Evolutionary conservation across 345 rosid genomes (phyloP).

Genomic region (Aquilaria sinensis): DNA sequence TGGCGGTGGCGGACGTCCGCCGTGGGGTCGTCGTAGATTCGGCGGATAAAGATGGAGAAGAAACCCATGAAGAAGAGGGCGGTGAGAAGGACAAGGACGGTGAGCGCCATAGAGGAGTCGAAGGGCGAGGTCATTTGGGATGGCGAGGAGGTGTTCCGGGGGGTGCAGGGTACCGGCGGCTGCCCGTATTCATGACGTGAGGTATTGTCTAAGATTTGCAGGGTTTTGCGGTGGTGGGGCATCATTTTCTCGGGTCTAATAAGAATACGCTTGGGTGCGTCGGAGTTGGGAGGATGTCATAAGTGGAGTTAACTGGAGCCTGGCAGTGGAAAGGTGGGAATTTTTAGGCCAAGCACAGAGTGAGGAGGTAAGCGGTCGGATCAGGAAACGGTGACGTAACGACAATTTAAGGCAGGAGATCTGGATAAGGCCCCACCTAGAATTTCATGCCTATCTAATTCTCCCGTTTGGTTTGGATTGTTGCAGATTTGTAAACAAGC

Average conservation of each 20-base stretch:
- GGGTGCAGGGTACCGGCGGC: conserved; percentile 3
- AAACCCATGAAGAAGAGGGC: conserved; percentile 57
- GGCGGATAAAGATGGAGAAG: conserved; percentile 51
- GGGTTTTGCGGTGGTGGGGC: conserved; percentile 18
- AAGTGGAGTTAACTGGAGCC: no score
- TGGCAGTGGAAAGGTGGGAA: no score
- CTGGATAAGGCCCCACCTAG: not conserved
- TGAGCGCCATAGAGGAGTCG: conserved; percentile 39
- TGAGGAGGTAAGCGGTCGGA: conserved; percentile 1
- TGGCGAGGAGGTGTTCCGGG: conserved; percentile 14
- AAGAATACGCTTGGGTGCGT: not conserved
- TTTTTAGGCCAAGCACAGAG: not conserved
- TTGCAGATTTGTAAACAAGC: not conserved
- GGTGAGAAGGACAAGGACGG: conserved; percentile 37
- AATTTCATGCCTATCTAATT: not conserved
- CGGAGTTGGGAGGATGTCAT: no score
- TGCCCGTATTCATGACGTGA: conserved; percentile 7
- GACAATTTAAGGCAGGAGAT: not conserved
- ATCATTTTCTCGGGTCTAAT: conserved; percentile 8
- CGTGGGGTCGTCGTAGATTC: conserved; percentile 19
- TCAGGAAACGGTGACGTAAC: not conserved
- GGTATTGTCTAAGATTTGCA: conserved; percentile 7
- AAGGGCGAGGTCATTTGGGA: conserved; percentile 10
- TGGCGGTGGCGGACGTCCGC: conserved; percentile 10
- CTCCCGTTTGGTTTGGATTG: not conserved